phyloP scores from a whole-genome alignment of 2,329 filamentous ascomycete genomes.

The Penicillium thymicola region DNA sequence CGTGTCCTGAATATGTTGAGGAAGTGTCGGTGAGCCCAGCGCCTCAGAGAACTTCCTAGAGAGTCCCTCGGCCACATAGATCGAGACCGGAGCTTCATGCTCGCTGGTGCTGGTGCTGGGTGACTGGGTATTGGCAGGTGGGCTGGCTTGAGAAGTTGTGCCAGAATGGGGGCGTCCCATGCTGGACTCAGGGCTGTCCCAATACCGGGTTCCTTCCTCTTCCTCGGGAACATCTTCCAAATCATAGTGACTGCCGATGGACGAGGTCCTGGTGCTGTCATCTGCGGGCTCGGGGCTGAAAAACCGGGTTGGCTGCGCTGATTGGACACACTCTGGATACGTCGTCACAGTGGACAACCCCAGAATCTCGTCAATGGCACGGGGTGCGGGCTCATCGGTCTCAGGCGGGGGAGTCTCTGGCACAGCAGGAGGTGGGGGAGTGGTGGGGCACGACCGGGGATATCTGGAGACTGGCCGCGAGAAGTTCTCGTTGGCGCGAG shows the following conservation, averaged over 20 bases:
- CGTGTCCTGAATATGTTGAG: constrained; percentile 21
- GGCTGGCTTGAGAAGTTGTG: constrained; percentile 18
- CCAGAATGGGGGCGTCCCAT: constrained; percentile 17
- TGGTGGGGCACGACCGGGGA: constrained; percentile 39
- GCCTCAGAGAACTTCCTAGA: constrained; percentile 46
- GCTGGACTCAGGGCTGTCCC: constrained; percentile 30
- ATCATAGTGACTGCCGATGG: constrained; percentile 40
- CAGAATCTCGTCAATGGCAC: constrained; percentile 42
- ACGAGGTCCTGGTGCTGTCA: constrained; percentile 39
- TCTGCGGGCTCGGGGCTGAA: constrained; percentile 44
- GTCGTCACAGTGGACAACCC: constrained; percentile 31
- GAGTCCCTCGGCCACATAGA: constrained; percentile 32
- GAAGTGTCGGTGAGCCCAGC: constrained; percentile 42
- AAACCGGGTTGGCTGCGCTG: constrained; percentile 31
- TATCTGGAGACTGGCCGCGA: constrained; percentile 50
- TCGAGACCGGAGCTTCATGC: constrained; percentile 31
- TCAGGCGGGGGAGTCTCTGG: constrained; percentile 33
- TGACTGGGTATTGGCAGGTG: constrained; percentile 6
- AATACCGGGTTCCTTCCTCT: constrained; percentile 33
- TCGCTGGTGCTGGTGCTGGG: constrained; percentile 7
- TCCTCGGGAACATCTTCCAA: constrained; percentile 47
- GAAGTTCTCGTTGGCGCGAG: constrained; percentile 52
- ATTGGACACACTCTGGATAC: constrained; percentile 33
- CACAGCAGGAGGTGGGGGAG: constrained; percentile 40
- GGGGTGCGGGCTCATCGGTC: constrained; percentile 34